Base-by-base conservation (phyloP, 331 rosid species). In the Quercus lobata region DNA sequence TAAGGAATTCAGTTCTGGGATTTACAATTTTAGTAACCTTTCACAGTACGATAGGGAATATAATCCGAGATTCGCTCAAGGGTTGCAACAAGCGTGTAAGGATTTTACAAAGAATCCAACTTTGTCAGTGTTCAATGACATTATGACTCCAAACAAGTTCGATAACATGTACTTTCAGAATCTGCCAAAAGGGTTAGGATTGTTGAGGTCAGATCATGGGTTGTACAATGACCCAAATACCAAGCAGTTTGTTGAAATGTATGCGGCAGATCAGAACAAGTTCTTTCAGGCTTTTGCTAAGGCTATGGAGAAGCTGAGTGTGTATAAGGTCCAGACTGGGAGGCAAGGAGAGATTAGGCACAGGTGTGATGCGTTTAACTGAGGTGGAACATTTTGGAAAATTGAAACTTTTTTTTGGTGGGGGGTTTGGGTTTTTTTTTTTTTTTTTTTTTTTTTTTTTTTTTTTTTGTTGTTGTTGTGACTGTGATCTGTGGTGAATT, bases 91-190 rank as follows among this genome's bases (percentile, higher is more conserved):
- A 0, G 98, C 97, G 0, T 94, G 97, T 46, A 85, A 89, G 0
- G 92, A 89, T 65, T 87, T 74, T 86, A 16, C 19, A 22, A 89
- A 55, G 3, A 84, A 94, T 73, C 98, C 97, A 0, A 92, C 93
- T 0, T 16, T 94, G 0, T 94, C 98, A 0, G 94, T 94, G 18
- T 90, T 92, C 52, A 94, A 94, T 29, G 98, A 94, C 35, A 46
- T 92, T 0, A 90, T 94, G 96, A 90, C 97, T 1, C 98, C 98
- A 0, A 92, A 88, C 84, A 93, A 93, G 71, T 90, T 93, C 78
- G 98, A 91, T 44, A 93, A 94, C 62, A 80, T 83, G 41, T 92
- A 92, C 71, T 94, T 74, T 89, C 92, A 92, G 91, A 94, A 94
- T 75, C 85, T 94, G 3, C 93, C 89, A 0, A 89, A 86, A 35